These are phyloP conservation scores for Gelatoporia subvermispora DNA, from an alignment of 768 basidiomycete species.

Conservation along the genomic window DNA sequence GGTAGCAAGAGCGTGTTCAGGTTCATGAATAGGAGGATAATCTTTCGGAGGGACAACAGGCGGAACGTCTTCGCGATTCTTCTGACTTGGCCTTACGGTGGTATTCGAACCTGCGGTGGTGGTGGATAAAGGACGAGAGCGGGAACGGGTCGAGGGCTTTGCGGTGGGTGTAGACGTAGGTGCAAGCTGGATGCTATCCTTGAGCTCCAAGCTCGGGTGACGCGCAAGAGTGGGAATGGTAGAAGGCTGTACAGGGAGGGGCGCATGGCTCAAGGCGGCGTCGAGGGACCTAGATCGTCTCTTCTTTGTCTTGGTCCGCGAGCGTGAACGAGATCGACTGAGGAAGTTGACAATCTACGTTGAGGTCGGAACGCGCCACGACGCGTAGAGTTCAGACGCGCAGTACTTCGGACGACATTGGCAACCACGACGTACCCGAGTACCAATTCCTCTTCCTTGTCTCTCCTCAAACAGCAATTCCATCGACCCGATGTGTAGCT, in stretches of 20 bases:
- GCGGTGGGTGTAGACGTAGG: conserved; percentile 30
- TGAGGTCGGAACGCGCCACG: conserved; percentile 10
- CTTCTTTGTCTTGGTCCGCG: conserved; percentile 35
- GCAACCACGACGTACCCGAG: conserved; percentile 18
- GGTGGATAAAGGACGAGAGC: conserved; percentile 61
- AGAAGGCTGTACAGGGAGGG: conserved; percentile 12
- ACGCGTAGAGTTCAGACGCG: not conserved
- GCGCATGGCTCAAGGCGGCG: conserved; percentile 18
- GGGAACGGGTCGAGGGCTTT: conserved; percentile 43
- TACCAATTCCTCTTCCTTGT: conserved; percentile 20
- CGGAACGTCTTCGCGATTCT: conserved; percentile 9
- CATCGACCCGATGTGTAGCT: conserved; percentile 16
- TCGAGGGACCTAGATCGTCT: conserved; percentile 24
- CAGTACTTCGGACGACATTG: not conserved
- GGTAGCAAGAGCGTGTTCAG: conserved; percentile 11
- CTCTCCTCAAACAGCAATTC: conserved; percentile 17
- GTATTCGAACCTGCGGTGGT: conserved; percentile 59
- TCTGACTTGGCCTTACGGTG: conserved; percentile 45
- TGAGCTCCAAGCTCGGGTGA: conserved; percentile 16
- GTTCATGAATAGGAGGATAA: conserved; percentile 13
- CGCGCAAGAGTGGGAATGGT: conserved; percentile 20
- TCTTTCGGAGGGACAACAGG: not conserved
- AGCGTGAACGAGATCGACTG: conserved; percentile 50
- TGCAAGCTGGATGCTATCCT: conserved; percentile 11
- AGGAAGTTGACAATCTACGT: conserved; percentile 57